Evolutionary conservation across 2,329 filamentous ascomycete species (phyloP).

Genomic region (Sarocladium brachiariae): DNA sequence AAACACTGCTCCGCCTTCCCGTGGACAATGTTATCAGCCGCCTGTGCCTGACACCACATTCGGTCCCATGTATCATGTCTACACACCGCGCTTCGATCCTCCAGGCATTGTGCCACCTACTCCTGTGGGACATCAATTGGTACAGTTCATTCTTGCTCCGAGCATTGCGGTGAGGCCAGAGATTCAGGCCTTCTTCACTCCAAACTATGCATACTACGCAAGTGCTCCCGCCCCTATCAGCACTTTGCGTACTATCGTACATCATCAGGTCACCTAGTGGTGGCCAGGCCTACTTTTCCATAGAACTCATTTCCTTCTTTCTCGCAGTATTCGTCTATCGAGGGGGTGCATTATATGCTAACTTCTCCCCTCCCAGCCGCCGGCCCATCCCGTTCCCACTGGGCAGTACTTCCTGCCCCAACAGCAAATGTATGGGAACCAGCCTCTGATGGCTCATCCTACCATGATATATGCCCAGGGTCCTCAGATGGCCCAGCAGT

Average conservation of each 20-base stretch:
- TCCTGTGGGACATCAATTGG: constrained; percentile 27
- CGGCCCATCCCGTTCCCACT: constrained; percentile 20
- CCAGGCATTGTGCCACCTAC: constrained; percentile 19
- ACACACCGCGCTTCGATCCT: constrained; percentile 46
- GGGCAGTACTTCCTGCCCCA: constrained; percentile 19
- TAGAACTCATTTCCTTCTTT: too few species aligned
- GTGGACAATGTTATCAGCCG: constrained; percentile 48
- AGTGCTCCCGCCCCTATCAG: constrained; percentile 19
- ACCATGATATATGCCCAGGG: neutral
- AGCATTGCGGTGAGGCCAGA: neutral
- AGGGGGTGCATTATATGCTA: too few species aligned
- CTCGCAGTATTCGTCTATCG: too few species aligned
- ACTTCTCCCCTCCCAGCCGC: constrained; percentile 23
- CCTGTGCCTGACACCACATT: constrained; percentile 51
- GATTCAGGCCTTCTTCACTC: constrained; percentile 5
- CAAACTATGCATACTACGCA: constrained; percentile 31
- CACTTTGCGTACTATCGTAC: neutral
- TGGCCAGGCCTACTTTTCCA: too few species aligned
- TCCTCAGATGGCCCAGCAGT: constrained; percentile 13
- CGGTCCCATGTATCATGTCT: constrained; percentile 48
- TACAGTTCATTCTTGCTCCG: constrained; percentile 19
- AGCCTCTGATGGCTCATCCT: constrained; percentile 9
- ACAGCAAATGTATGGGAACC: constrained; percentile 14
- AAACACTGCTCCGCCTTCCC: constrained; percentile 31
- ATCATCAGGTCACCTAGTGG: neutral